Evolutionary conservation across 495 filamentous ascomycete genomes (phyloP).

Genomic region (Tetracladium marchalianum): DNA sequence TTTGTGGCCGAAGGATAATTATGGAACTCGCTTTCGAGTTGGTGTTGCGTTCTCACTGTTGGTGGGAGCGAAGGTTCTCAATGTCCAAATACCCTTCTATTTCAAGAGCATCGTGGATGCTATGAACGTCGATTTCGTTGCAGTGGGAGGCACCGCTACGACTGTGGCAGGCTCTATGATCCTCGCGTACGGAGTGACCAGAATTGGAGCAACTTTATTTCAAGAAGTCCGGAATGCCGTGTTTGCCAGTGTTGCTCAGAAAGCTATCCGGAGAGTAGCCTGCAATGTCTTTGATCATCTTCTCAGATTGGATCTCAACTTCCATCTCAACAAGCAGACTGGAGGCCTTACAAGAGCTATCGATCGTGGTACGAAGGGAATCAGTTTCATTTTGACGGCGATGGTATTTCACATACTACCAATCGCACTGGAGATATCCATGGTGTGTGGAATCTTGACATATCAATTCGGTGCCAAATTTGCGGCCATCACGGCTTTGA

Average conservation of each 20-base stretch:
- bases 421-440: constrained; percentile 83
- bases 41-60: constrained; percentile 70
- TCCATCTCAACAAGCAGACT: constrained; percentile 89
- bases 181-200: constrained; percentile 77
- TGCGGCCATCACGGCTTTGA: constrained; percentile 79
- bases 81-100: constrained; percentile 97
- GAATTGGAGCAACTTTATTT: constrained; percentile 78
- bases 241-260: constrained; percentile 94
- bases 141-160: constrained; percentile 73
- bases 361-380: constrained; percentile 94
- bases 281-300: constrained; percentile 88
- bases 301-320: constrained; percentile 79
- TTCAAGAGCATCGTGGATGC: constrained; percentile 95
- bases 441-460: constrained; percentile 89
- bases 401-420: constrained; percentile 98
- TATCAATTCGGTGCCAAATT: constrained; percentile 91
- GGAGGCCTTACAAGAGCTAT: constrained; percentile 91
- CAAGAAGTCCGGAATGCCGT: constrained; percentile 92
- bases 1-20: constrained; percentile 89
- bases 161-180: constrained; percentile 89
- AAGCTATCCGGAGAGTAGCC: constrained; percentile 86
- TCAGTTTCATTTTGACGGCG: constrained; percentile 89
- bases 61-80: constrained; percentile 86
- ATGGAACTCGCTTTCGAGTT: constrained; percentile 76
- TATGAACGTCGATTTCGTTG: constrained; percentile 89